These are phyloP conservation scores for Agaricus sinodeliciosus DNA, from an alignment of 768 basidiomycete genomes.

Conservation along the genomic window DNA sequence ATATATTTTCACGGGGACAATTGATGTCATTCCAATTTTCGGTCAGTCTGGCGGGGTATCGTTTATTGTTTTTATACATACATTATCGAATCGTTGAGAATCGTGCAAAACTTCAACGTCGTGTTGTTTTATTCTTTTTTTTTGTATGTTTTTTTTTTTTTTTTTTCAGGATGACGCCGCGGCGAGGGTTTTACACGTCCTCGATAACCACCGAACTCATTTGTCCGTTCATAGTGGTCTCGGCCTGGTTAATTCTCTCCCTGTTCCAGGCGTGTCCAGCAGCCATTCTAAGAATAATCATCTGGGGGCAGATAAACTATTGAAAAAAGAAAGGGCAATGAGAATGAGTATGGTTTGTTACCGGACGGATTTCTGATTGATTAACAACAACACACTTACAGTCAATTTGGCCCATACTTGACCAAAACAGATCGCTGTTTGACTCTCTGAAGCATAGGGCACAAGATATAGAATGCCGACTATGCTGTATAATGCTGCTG, in stretches of 20 bases:
- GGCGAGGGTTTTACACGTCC: too few relatives aligned
- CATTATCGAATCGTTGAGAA: too few relatives aligned
- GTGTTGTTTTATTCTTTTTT: too few relatives aligned
- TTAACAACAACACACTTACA: slow-evolving; percentile 19
- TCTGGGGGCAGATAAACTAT: slow-evolving; percentile 13
- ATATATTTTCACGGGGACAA: too few relatives aligned
- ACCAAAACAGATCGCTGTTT: slow-evolving; percentile 28
- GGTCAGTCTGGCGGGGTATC: too few relatives aligned
- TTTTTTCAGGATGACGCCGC: too few relatives aligned
- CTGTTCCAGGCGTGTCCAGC: slow-evolving; percentile 10
- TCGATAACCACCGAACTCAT: too few relatives aligned
- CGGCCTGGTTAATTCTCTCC: slow-evolving; percentile 10
- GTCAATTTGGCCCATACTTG: slow-evolving; percentile 36
- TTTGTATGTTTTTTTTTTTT: too few relatives aligned
- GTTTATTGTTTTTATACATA: too few relatives aligned
- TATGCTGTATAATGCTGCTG: slow-evolving; percentile 32
- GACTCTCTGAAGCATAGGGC: slow-evolving; percentile 27
- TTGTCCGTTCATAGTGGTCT: slow-evolving; percentile 3
- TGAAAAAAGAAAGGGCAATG: background rate
- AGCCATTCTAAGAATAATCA: slow-evolving; percentile 12
- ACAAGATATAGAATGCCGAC: slow-evolving; percentile 32
- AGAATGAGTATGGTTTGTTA: too few relatives aligned
- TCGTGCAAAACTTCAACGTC: too few relatives aligned
- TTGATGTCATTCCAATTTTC: too few relatives aligned
- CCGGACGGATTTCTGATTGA: background rate